Evolutionary conservation across 1,284 basidiomycete genomes (phyloP), one percentile per base, ranked within the genome.

Genomic region (Xanthoconium separans): DNA sequence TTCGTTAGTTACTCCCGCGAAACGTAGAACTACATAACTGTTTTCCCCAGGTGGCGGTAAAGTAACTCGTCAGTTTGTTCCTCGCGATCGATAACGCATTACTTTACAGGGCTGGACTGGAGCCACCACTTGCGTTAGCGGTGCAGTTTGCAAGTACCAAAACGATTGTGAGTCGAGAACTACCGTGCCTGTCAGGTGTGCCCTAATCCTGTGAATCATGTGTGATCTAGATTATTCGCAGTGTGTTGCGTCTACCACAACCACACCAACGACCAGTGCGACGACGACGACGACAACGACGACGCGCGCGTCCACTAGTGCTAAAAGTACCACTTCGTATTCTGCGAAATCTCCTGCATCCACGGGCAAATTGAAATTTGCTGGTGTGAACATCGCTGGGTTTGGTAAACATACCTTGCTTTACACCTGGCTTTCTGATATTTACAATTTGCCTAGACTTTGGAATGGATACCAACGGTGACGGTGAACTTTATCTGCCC

Each of bases 331-430:
- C 24, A 3, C 24, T 29, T 37, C 41, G 3, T 58, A 54, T 11
- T 34, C 30, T 34, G 29, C 31, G 18, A 42, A 37, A 13, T 44
- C 47, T 11, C 48, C 48, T 31, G 42, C 45, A 24, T 48, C 53
- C 12, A 48, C 58, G 7, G 57, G 57, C 3, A 60, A 44, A 37
- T 37, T 59, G 42, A 27, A 33, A 27, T 58, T 44, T 5, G 50
- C 50, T 29, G 58, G 58, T 18, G 55, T 59, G 6, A 59, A 59
- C 39, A 54, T 59, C 13, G 58, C 58, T n/a, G 58, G 58, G 9
- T 59, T 58, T 43, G 58, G 58, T 61, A 29, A 45, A 55, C 16
- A 27, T 18, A 13, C 6, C 27, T 30, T 20, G 2, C 10, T 39
- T 31, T 11, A 22, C 0, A 4, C 24, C 1, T 3, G 6, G 15